These are phyloP conservation scores for Raphanus sativus DNA, from an alignment of 345 rosid genomes.

Conservation along the genomic window DNA sequence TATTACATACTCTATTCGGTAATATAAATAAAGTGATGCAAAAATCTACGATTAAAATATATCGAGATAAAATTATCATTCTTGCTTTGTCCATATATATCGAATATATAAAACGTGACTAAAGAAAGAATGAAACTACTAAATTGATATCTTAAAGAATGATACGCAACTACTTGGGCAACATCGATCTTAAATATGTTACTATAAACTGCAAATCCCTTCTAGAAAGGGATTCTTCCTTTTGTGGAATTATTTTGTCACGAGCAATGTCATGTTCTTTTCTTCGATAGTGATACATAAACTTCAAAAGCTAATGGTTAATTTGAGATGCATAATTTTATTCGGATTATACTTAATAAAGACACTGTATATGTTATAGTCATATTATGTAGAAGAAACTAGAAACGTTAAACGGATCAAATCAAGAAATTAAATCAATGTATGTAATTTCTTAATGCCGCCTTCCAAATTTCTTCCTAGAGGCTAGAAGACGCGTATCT, in stretches of 20 bases:
- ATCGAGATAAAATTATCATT: background rate
- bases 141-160: background rate
- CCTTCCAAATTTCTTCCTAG: background rate
- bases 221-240: background rate
- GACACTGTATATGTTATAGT: no score
- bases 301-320: slow-evolving; percentile 22
- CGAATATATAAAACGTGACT: no score
- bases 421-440: slow-evolving; percentile 3
- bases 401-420: slow-evolving; percentile 18
- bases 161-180: background rate
- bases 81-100: background rate
- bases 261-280: slow-evolving; percentile 2
- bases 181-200: no score
- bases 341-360: no score
- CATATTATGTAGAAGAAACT: slow-evolving; percentile 26
- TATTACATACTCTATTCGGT: no score
- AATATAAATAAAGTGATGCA: no score
- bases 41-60: no score
- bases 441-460: background rate
- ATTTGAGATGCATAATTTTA: background rate
- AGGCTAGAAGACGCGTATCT: slow-evolving; percentile 7
- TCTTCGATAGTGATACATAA: slow-evolving; percentile 13
- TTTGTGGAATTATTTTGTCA: no score
- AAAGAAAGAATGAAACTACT: background rate
- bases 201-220: slow-evolving; percentile 24